Conservation (phyloP, 768 basidiomycete genomes). For the Heimioporus sp. region DNA sequence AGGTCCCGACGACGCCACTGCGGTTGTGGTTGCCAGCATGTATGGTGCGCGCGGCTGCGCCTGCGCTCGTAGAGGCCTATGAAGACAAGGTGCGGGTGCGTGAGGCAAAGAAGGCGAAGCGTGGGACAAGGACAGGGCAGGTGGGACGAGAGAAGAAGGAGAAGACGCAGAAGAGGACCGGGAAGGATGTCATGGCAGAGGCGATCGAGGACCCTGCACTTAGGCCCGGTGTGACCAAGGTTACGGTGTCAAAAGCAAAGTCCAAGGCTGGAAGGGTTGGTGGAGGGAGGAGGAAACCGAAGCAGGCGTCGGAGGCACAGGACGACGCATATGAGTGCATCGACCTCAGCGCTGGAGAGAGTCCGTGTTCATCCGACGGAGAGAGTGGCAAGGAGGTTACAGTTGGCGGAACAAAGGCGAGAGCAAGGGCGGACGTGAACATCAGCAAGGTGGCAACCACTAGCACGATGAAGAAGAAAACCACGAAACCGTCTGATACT, state of each 20-base stretch:
- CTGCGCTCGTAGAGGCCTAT: slow-evolving; percentile 59
- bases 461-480: slow-evolving; percentile 9
- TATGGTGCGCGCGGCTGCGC: slow-evolving; percentile 69
- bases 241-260: slow-evolving; percentile 4
- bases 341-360: slow-evolving; percentile 23
- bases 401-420: slow-evolving; percentile 1
- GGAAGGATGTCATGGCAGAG: not conserved
- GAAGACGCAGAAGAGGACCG: not conserved
- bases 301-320: slow-evolving; percentile 24
- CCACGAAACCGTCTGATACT: slow-evolving; percentile 8
- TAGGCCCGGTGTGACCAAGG: slow-evolving; percentile 4
- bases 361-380: slow-evolving; percentile 18
- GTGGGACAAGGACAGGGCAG: slow-evolving; percentile 17
- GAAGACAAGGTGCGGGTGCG: slow-evolving; percentile 56
- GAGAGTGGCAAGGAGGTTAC: not conserved
- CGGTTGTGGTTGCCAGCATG: slow-evolving; percentile 83
- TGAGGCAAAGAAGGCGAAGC: slow-evolving; percentile 37
- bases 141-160: not conserved
- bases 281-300: slow-evolving; percentile 17
- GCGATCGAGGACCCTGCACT: not conserved
- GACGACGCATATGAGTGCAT: slow-evolving; percentile 26
- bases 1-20: slow-evolving; percentile 48
- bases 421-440: not conserved
- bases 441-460: not conserved
- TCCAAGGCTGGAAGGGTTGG: slow-evolving; percentile 5